Evolutionary conservation across 1,284 basidiomycete genomes (phyloP).

Genomic region (Cutaneotrichosporon sp.): DNA sequence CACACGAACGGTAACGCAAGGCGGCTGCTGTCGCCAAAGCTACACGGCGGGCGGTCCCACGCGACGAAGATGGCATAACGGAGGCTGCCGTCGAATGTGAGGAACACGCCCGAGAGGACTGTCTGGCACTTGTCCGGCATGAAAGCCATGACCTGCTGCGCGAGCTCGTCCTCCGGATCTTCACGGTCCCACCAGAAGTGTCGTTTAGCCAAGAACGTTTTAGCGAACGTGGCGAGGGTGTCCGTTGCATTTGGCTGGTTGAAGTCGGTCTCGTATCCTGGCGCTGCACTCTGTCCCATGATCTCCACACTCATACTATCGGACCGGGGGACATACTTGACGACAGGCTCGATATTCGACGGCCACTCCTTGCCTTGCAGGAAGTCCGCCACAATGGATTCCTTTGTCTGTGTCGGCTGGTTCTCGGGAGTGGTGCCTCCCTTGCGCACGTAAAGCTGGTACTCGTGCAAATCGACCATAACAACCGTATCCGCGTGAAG

Average conservation of each 20-base stretch:
- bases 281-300: conserved; percentile 21
- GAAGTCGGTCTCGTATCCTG: conserved; percentile 22
- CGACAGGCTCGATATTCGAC: conserved; percentile 28
- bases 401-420: conserved; percentile 17
- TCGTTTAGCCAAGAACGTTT: conserved; percentile 23
- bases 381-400: conserved; percentile 29
- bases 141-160: conserved; percentile 26
- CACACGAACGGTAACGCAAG: conserved; percentile 35
- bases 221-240: conserved; percentile 24
- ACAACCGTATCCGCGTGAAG: conserved; percentile 36
- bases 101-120: conserved; percentile 27
- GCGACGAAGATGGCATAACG: conserved; percentile 34
- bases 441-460: conserved; percentile 34
- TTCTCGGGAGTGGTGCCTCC: neutral
- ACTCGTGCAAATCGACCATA: conserved; percentile 35
- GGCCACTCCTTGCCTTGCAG: conserved; percentile 36
- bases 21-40: conserved; percentile 31
- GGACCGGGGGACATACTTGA: conserved; percentile 23
- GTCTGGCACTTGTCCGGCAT: conserved; percentile 32
- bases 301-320: conserved; percentile 11
- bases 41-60: conserved; percentile 34
- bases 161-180: conserved; percentile 25
- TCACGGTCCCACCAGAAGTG: conserved; percentile 41
- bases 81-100: conserved; percentile 31
- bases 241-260: conserved; percentile 9